Conservation (phyloP, 2,329 filamentous ascomycete species). For the Neoascochyta sp. region DNA sequence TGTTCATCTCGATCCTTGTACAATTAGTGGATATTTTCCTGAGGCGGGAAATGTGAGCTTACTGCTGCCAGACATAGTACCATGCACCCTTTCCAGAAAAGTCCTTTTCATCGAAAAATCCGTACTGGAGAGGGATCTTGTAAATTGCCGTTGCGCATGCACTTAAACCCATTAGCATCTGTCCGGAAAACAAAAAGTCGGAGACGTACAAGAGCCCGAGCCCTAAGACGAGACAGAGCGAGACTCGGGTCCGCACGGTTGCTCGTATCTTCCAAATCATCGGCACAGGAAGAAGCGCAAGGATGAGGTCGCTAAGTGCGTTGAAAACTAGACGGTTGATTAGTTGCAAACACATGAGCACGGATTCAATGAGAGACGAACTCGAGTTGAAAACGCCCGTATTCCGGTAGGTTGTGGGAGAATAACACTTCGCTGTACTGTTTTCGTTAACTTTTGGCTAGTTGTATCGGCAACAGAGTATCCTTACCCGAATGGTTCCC, state of each 20-base stretch:
- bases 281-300: neutral
- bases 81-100: conserved; percentile 1
- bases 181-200: too few relatives aligned
- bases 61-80: conserved; percentile 3
- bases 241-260: neutral
- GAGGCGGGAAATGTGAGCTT: too few relatives aligned
- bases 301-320: neutral
- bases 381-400: conserved; percentile 1
- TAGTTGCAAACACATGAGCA: too few relatives aligned
- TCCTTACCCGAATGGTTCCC: neutral
- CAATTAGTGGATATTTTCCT: too few relatives aligned
- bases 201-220: conserved; percentile 1
- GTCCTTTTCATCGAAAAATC: conserved; percentile 1
- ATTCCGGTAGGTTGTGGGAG: neutral
- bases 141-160: conserved; percentile 1
- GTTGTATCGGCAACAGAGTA: neutral
- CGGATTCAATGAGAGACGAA: too few relatives aligned
- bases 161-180: neutral
- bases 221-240: conserved; percentile 1
- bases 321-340: neutral
- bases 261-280: conserved; percentile 1
- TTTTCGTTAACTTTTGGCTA: neutral
- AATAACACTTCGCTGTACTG: neutral
- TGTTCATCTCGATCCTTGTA: conserved; percentile 1
- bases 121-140: conserved; percentile 1